These are phyloP conservation scores for Neurospora sp. DNA, from an alignment of 495 filamentous ascomycete species.

Conservation along the genomic window DNA sequence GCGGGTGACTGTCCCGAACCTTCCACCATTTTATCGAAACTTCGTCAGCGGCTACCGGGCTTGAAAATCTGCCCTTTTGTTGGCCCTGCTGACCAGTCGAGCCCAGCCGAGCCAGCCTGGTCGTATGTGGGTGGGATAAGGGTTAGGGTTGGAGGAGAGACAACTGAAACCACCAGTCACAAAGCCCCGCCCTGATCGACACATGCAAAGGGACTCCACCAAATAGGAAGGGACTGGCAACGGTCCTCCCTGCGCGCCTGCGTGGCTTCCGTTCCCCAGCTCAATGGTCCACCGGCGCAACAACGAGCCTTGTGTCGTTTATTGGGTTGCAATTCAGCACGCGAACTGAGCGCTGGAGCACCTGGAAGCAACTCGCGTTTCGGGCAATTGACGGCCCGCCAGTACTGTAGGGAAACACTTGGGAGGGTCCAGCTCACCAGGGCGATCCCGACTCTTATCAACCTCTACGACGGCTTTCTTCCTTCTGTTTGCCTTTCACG, in stretches of 20 bases:
- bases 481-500: not conserved
- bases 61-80: not conserved
- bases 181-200: not conserved
- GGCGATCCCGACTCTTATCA: not conserved
- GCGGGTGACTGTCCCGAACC: not conserved
- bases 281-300: not conserved
- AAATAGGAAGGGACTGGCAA: not conserved
- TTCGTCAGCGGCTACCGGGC: not conserved
- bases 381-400: constrained; percentile 8
- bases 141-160: not conserved
- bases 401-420: constrained; percentile 1
- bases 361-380: not conserved
- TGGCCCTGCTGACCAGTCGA: not conserved
- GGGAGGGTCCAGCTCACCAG: not conserved
- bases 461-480: not conserved
- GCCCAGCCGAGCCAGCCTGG: not conserved
- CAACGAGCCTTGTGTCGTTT: not conserved
- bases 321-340: not conserved
- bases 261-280: not conserved
- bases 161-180: not conserved
- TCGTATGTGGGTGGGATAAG: not conserved
- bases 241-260: not conserved
- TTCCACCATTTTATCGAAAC: not conserved
- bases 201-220: not conserved
- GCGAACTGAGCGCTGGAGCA: not conserved